These are phyloP conservation scores for Adansonia digitata DNA, from an alignment of 345 rosid species.

Conservation along the genomic window DNA sequence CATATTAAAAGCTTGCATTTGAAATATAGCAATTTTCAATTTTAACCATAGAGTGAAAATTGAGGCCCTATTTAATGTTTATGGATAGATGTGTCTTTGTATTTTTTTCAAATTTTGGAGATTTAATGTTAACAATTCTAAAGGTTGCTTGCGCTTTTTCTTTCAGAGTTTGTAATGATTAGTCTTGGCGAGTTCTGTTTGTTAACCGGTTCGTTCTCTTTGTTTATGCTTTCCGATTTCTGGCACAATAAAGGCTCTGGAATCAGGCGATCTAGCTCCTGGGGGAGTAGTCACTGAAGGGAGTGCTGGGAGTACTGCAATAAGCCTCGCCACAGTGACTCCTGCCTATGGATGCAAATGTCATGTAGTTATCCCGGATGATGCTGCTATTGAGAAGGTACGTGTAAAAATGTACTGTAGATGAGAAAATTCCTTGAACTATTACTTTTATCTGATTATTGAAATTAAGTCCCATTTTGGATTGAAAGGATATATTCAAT, in stretches of 20 bases:
- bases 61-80: neutral
- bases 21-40: neutral
- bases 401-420: neutral
- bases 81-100: neutral
- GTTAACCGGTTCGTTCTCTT: neutral
- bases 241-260: constrained; percentile 57
- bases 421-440: neutral
- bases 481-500: neutral
- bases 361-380: constrained; percentile 94
- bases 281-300: constrained; percentile 93
- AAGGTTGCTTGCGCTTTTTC: neutral
- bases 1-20: neutral
- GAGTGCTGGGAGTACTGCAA: constrained; percentile 96
- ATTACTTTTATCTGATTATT: neutral
- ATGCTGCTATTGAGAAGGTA: constrained; percentile 94
- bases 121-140: neutral
- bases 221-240: neutral
- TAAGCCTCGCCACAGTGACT: constrained; percentile 92
- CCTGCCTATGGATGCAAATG: constrained; percentile 90
- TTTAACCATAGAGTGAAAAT: neutral
- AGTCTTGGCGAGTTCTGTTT: neutral
- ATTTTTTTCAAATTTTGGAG: neutral
- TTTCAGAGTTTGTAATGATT: neutral
- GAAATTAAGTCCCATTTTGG: neutral
- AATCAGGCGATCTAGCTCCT: constrained; percentile 52